A percentile compares a stretch with the other conserved stretches of the same genome.
These are phyloP conservation scores for Sporisorium reilianum DNA, from an alignment of 1,284 basidiomycete genomes.

Conservation along the genomic window DNA sequence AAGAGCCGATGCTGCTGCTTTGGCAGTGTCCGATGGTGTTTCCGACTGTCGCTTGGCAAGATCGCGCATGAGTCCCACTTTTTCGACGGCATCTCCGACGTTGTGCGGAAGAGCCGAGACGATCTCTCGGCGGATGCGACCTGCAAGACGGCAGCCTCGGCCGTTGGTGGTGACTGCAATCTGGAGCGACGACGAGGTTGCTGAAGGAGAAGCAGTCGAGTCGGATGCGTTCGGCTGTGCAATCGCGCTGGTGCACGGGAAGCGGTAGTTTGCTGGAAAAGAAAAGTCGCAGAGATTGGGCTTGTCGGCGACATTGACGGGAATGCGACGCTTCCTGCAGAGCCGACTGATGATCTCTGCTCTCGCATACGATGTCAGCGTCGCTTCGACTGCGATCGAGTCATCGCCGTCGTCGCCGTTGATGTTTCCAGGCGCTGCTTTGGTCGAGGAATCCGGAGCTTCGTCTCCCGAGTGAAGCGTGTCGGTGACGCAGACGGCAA, in stretches of 20 bases:
- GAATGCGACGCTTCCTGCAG: conserved; percentile 73
- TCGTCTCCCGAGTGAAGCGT: conserved; percentile 59
- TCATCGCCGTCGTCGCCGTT: conserved; percentile 15
- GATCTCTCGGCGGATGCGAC: conserved; percentile 84
- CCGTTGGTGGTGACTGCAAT: conserved; percentile 92
- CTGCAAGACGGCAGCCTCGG: conserved; percentile 86
- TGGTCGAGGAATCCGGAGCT: background rate
- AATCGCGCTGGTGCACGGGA: conserved; percentile 70
- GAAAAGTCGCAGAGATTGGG: conserved; percentile 89
- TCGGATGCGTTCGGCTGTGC: background rate
- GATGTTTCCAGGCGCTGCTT: background rate
- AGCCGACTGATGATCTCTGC: conserved; percentile 53
- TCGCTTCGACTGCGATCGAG: background rate
- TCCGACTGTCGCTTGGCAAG: conserved; percentile 73
- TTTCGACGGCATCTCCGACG: conserved; percentile 82
- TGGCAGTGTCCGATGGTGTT: background rate
- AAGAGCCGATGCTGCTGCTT: conserved; percentile 6
- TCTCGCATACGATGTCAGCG: conserved; percentile 34
- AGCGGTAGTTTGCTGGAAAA: conserved; percentile 88
- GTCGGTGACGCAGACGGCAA: conserved; percentile 67
- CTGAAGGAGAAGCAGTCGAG: background rate
- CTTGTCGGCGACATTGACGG: conserved; percentile 87
- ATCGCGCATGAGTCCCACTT: conserved; percentile 79
- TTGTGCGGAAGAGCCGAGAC: conserved; percentile 80
- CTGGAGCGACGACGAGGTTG: conserved; percentile 76